Evolutionary conservation across 2,329 filamentous ascomycete genomes (phyloP).

Genomic region (Aspergillus arachidicola): DNA sequence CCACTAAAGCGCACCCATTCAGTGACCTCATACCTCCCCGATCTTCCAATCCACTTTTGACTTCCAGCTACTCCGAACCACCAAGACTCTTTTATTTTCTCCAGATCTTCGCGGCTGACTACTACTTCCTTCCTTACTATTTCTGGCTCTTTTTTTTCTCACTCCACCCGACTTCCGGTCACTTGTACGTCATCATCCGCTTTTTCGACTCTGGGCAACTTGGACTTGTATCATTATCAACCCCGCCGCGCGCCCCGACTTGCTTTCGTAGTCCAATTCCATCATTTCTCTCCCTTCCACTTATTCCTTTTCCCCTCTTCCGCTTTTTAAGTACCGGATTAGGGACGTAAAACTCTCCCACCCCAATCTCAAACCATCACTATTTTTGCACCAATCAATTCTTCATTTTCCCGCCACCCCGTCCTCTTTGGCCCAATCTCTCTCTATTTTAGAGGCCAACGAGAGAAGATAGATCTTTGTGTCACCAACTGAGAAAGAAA

Average conservation of each 20-base stretch:
- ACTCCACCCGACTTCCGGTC: slow-evolving; percentile 1
- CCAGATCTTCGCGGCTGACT: background rate
- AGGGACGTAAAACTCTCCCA: slow-evolving; percentile 22
- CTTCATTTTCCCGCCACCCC: slow-evolving; percentile 7
- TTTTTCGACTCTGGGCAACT: background rate
- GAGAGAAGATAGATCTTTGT: slow-evolving; percentile 3
- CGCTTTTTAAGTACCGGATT: slow-evolving; percentile 17
- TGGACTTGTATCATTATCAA: slow-evolving; percentile 7
- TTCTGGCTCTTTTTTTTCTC: background rate
- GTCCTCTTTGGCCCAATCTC: slow-evolving; percentile 1
- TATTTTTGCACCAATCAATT: slow-evolving; percentile 8
- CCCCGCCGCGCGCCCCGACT: background rate
- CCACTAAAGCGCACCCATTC: slow-evolving; percentile 10
- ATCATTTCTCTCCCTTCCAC: slow-evolving; percentile 9
- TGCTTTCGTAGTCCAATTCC: slow-evolving; percentile 15
- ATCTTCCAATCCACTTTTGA: slow-evolving; percentile 10
- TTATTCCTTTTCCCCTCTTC: slow-evolving; percentile 8
- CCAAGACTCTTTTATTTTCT: background rate
- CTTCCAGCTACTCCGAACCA: slow-evolving; percentile 9
- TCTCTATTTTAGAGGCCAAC: slow-evolving; percentile 4
- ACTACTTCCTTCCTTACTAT: background rate
- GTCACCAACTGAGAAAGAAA: background rate
- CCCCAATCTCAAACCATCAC: slow-evolving; percentile 1
- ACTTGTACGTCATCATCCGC: slow-evolving; percentile 11
- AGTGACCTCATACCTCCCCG: slow-evolving; percentile 17